A percentile compares a stretch with the other conserved stretches of the same genome.
phyloP scores from a whole-genome alignment of 2,329 filamentous ascomycete genomes.

The Hymenoscyphus fructigenus region DNA sequence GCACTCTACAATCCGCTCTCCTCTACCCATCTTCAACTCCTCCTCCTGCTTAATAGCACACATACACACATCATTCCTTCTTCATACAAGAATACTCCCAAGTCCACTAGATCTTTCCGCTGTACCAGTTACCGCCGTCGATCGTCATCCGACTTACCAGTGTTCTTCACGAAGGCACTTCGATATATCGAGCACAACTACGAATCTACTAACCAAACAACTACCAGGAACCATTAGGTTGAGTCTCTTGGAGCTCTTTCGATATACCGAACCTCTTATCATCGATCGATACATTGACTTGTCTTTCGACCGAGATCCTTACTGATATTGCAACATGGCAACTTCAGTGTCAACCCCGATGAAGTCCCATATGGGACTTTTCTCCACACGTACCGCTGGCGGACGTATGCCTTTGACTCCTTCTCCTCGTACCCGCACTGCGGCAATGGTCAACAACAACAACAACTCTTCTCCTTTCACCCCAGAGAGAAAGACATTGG shows the following conservation, averaged over 20 bases:
- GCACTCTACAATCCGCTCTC: slow-evolving; percentile 33
- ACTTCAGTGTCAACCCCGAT: slow-evolving; percentile 84
- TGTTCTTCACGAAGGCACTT: slow-evolving; percentile 46
- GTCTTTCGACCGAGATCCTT: slow-evolving; percentile 47
- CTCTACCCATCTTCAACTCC: slow-evolving; percentile 37
- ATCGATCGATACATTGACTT: slow-evolving; percentile 50
- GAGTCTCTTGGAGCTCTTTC: slow-evolving; percentile 59
- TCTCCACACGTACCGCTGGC: slow-evolving; percentile 88
- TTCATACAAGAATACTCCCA: slow-evolving; percentile 33
- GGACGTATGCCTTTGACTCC: slow-evolving; percentile 93
- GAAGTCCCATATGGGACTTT: slow-evolving; percentile 92
- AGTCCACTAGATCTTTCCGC: slow-evolving; percentile 50
- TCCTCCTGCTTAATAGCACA: slow-evolving; percentile 27
- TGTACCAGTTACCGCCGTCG: slow-evolving; percentile 42
- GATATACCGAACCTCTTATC: slow-evolving; percentile 40
- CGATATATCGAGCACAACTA: slow-evolving; percentile 50
- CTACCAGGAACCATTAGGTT: slow-evolving; percentile 57
- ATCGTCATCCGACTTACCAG: slow-evolving; percentile 48
- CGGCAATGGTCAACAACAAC: slow-evolving; percentile 52
- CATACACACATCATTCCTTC: slow-evolving; percentile 21
- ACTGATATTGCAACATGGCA: slow-evolving; percentile 66
- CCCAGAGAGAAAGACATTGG: slow-evolving; percentile 59
- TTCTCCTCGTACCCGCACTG: slow-evolving; percentile 69
- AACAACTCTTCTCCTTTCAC: slow-evolving; percentile 75
- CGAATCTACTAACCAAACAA: slow-evolving; percentile 46